Conservation (phyloP, 2,329 filamentous ascomycete genomes). For the Xylaria polymorpha region DNA sequence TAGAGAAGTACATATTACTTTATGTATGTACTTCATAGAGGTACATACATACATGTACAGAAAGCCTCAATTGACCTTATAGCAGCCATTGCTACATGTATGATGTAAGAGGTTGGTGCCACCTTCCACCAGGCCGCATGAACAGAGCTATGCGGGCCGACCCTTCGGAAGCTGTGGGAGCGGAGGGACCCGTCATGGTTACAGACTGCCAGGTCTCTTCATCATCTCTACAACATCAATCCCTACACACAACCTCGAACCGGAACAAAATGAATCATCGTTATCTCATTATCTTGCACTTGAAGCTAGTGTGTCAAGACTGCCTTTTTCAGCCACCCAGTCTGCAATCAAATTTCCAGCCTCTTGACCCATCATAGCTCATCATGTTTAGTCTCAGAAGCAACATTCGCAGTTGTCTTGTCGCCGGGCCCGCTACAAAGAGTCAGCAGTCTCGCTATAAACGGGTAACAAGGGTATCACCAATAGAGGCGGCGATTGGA, state of each 20-base stretch:
- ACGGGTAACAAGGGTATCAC: too few relatives aligned
- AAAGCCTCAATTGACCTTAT: not conserved
- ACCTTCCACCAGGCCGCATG: not conserved
- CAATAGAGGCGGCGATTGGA: too few relatives aligned
- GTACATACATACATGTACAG: not conserved
- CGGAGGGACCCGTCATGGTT: not conserved
- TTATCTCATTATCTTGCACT: too few relatives aligned
- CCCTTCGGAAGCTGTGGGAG: not conserved
- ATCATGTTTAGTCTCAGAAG: constrained; percentile 28
- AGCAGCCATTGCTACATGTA: not conserved
- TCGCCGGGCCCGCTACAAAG: constrained; percentile 7
- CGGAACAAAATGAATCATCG: not conserved
- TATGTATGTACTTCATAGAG: too few relatives aligned
- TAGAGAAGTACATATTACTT: too few relatives aligned
- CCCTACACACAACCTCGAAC: not conserved
- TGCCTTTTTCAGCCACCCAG: too few relatives aligned
- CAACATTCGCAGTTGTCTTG: constrained; percentile 9
- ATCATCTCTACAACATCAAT: not conserved
- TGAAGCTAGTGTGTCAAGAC: not conserved
- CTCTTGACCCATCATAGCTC: constrained; percentile 29
- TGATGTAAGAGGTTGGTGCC: not conserved
- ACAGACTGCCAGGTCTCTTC: not conserved
- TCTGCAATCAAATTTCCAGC: not conserved
- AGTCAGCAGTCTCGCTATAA: not conserved
- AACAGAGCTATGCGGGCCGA: not conserved